Conservation (phyloP, 306 rosid species). For the Psophocarpus tetragonolobus region DNA sequence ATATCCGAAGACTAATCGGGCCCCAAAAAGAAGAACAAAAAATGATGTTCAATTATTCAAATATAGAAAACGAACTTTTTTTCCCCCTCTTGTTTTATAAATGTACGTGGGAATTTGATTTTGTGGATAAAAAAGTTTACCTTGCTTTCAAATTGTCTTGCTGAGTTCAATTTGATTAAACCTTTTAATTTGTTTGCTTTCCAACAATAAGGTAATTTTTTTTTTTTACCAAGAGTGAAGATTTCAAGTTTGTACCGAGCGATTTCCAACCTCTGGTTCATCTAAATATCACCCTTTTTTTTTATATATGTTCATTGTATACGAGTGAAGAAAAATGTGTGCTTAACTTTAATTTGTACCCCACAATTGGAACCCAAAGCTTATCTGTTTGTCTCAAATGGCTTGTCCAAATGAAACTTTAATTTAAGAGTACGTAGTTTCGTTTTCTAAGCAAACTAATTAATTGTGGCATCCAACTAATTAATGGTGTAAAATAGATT, state of each 20-base stretch:
- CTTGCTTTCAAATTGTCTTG: slow-evolving; percentile 19
- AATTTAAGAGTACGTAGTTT: slow-evolving; percentile 1
- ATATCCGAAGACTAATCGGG: slow-evolving; percentile 59
- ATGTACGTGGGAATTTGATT: slow-evolving; percentile 39
- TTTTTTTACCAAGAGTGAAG: background rate
- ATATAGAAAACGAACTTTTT: slow-evolving; percentile 26
- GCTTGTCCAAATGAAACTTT: background rate
- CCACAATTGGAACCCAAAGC: background rate
- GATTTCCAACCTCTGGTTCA: slow-evolving; percentile 36
- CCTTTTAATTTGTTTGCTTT: slow-evolving; percentile 28
- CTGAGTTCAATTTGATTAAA: slow-evolving; percentile 34
- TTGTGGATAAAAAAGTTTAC: slow-evolving; percentile 61
- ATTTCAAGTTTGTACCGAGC: slow-evolving; percentile 4
- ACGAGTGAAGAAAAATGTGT: slow-evolving; percentile 8
- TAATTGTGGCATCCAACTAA: slow-evolving; percentile 8
- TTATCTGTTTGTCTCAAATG: slow-evolving; percentile 21
- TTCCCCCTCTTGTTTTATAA: slow-evolving; percentile 18
- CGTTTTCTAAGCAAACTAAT: background rate
- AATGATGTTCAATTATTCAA: slow-evolving; percentile 39
- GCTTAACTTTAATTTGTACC: background rate
- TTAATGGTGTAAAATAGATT: slow-evolving; percentile 4
- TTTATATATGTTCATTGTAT: background rate
- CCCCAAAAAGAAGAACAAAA: background rate
- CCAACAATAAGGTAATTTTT: background rate
- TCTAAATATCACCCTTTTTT: slow-evolving; percentile 32